Evolutionary conservation across 2,329 filamentous ascomycete species (phyloP).

Genomic region (Sporothrix protearum): DNA sequence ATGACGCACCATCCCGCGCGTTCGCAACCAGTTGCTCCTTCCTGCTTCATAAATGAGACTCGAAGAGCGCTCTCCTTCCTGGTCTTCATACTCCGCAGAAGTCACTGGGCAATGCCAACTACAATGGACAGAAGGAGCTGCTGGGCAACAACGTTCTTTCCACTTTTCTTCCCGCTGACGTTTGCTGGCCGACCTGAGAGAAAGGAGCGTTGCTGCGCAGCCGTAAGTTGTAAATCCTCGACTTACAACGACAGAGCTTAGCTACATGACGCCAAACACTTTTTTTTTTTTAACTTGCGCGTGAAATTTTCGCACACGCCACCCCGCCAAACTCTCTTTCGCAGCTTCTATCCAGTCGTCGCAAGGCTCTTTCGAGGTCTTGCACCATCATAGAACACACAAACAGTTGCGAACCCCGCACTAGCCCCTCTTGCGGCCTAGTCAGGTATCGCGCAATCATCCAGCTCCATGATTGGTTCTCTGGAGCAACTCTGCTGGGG

Average conservation of each 20-base stretch:
- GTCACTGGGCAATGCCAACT: background rate
- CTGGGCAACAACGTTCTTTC: background rate
- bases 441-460: constrained; percentile 29
- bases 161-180: background rate
- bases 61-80: background rate
- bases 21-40: background rate
- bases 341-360: background rate
- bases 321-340: background rate
- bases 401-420: constrained; percentile 24
- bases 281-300: background rate
- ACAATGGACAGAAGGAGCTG: background rate
- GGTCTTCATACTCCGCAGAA: background rate
- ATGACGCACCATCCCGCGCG: background rate
- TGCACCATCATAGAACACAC: background rate
- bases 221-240: background rate
- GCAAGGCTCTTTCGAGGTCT: background rate
- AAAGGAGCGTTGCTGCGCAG: constrained; percentile 5
- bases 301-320: background rate
- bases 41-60: background rate
- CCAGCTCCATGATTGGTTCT: constrained; percentile 23
- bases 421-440: constrained; percentile 25
- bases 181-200: constrained; percentile 6
- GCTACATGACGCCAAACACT: constrained; percentile 10
- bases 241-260: constrained; percentile 20
- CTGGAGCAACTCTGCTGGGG: background rate